Evolutionary conservation across 2,329 filamentous ascomycete species (phyloP), one percentile per base, ranked within the genome.

Genomic region (Hyphodiscus sp.): DNA sequence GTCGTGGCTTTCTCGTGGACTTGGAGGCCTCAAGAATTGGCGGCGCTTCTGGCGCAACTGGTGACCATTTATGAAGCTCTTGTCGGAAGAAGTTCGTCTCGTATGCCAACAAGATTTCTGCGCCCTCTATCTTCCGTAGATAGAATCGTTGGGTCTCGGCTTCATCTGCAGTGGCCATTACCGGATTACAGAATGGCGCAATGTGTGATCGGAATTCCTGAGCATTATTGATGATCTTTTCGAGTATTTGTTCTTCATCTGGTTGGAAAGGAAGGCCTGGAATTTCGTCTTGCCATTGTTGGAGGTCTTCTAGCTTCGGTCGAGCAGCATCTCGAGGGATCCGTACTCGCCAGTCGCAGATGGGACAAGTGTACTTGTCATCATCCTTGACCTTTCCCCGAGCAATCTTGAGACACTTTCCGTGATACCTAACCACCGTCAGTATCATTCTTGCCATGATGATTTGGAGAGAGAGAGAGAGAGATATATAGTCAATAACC

Each of bases 1-100:
- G 94, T 9, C 94, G 85, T 42, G 94, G 94, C 71, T 99, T 99
- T 54, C 94, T 82, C 4, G 94, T 99, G 48, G 91, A 96, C 58
- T 91, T 81, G 0, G 92, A 97, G 16, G 86, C 81, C 57, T 96
- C 87, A 10, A 96, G 78, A 41, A 95, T 85, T 20, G 91, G 91
- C 2, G 94, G 94, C 13, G 94, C 77, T 15, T 89, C 80, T 0
- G 90, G 87, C 1, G 94, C 91, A 23, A 97, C 89, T 2, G 91
- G 91, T 41, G 86, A 90, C 87, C 89, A 96, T 67, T 90, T 95
- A 71, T 99, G 94, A 53, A 99, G 77, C 67, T 96, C 91, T 68
- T 96, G 91, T 20, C 92, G 85, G 74, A 99, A 92, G 70, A 95
- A 96, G 67, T 99, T 99, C n/a, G 92, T 96, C 73, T 99, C 94